Evolutionary conservation across 2,329 filamentous ascomycete species (phyloP).

Genomic region (Botryotinia convoluta): DNA sequence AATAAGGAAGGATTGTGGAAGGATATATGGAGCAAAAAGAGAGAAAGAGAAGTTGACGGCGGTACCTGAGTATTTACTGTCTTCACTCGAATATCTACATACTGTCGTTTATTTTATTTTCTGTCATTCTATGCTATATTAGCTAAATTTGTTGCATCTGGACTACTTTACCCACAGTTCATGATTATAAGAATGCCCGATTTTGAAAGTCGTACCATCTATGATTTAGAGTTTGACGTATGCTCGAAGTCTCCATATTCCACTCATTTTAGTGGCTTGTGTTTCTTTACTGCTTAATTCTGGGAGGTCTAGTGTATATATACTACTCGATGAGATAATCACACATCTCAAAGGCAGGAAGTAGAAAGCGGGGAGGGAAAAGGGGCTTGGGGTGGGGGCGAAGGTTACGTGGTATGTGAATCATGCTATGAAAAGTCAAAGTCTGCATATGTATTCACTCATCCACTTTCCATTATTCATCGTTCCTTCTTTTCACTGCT

Average conservation of each 20-base stretch:
- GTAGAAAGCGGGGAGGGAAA: not conserved
- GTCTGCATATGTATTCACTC: not conserved
- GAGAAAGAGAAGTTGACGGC: not conserved
- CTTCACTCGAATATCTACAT: not conserved
- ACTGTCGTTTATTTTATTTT: not conserved
- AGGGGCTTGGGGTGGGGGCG: not conserved
- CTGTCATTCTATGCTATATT: not conserved
- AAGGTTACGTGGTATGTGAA: not conserved
- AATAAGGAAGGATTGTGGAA: not conserved
- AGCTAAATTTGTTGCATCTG: not conserved
- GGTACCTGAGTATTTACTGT: not conserved
- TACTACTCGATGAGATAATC: not conserved
- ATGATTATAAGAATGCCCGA: not conserved
- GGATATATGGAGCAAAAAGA: fast-evolving
- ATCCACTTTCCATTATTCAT: no score
- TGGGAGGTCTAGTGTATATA: not conserved
- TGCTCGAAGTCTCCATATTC: not conserved
- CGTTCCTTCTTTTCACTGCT: not conserved
- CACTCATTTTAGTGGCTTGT: no score
- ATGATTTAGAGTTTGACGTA: not conserved
- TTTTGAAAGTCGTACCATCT: not conserved
- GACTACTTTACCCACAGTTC: fast-evolving
- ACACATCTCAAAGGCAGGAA: not conserved
- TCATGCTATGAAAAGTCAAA: not conserved
- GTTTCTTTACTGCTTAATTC: not conserved